Conservation (phyloP, 2,329 filamentous ascomycete species). For the Cytospora schulzeri region DNA sequence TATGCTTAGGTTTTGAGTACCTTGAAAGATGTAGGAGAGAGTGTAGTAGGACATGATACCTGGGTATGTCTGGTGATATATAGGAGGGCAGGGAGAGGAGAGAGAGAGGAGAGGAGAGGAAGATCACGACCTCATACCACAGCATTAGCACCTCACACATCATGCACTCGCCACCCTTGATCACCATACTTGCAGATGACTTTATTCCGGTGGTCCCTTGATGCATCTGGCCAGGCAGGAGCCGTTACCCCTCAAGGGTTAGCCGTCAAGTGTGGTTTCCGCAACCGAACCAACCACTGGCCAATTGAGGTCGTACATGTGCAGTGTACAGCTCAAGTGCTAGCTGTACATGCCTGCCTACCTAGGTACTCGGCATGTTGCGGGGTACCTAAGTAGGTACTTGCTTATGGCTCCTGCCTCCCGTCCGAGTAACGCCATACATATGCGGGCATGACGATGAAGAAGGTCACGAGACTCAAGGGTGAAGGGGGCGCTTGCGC, state of each 20-base stretch:
- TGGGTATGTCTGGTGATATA: neutral
- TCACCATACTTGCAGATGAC: neutral
- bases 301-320: constrained; percentile 2
- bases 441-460: constrained; percentile 3
- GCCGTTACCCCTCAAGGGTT: neutral
- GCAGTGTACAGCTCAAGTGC: neutral
- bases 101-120: neutral
- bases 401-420: neutral
- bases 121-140: constrained; percentile 14
- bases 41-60: neutral
- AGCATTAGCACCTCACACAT: constrained; percentile 2
- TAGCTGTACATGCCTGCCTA: no score
- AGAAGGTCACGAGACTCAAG: neutral
- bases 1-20: neutral
- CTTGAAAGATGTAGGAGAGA: neutral
- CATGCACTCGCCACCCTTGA: constrained; percentile 3
- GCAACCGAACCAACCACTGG: constrained; percentile 1
- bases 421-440: neutral
- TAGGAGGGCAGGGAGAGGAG: neutral
- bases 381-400: neutral
- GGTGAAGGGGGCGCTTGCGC: neutral
- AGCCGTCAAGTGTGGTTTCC: no score
- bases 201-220: constrained; percentile 13
- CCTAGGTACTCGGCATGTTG: constrained; percentile 3
- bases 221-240: constrained; percentile 5